Percentiles rank a stretch among this genome's conserved stretches.
phyloP scores from a whole-genome alignment of 2,329 filamentous ascomycete species.

The Aspergillus sp. region DNA sequence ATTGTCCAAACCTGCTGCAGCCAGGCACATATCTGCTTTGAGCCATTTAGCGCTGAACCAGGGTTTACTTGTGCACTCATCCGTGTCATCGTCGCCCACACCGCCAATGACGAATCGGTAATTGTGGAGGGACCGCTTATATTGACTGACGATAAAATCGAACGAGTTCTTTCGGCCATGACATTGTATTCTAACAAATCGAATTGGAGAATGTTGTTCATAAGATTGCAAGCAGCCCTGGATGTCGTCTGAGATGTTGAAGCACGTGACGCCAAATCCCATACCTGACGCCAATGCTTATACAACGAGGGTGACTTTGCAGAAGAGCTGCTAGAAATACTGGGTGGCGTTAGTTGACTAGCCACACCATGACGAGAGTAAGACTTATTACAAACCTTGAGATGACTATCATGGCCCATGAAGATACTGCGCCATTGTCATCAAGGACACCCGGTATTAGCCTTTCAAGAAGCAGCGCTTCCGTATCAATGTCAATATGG shows the following conservation, averaged over 20 bases:
- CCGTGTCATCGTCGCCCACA: constrained; percentile 64
- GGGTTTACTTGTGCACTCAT: constrained; percentile 60
- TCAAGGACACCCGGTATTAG: constrained; percentile 56
- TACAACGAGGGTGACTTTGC: constrained; percentile 37
- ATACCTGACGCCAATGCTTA: constrained; percentile 60
- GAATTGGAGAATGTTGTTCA: constrained; percentile 59
- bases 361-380: no score
- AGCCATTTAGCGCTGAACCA: constrained; percentile 57
- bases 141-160: constrained; percentile 67
- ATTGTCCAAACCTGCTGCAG: constrained; percentile 73
- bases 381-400: constrained; percentile 52
- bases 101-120: constrained; percentile 66
- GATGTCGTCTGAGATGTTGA: constrained; percentile 63
- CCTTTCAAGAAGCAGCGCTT: constrained; percentile 49
- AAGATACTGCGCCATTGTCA: constrained; percentile 58
- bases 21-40: constrained; percentile 71
- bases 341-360: constrained; percentile 11
- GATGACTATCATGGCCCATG: constrained; percentile 79
- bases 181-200: constrained; percentile 60
- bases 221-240: constrained; percentile 66
- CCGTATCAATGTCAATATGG: constrained; percentile 43
- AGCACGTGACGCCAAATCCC: constrained; percentile 64
- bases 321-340: constrained; percentile 23
- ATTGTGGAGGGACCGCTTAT: constrained; percentile 70
- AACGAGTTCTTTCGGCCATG: constrained; percentile 61